Evolutionary conservation across 1,139 yeast genomes (phyloP).

Genomic region (Blastobotrys aristatus): DNA sequence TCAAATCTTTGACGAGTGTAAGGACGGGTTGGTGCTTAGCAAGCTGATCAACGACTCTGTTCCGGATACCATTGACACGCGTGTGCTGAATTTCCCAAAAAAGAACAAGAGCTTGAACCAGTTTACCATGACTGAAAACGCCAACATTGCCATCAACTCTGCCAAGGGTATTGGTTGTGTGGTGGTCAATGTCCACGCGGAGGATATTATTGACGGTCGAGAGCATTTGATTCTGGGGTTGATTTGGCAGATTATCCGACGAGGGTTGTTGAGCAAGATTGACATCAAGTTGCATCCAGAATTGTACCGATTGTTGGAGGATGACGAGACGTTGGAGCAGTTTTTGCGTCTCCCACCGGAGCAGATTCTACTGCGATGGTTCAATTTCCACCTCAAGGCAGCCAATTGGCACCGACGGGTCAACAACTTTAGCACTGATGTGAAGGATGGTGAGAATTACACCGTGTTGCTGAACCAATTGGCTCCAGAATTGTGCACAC

Average conservation of each 20-base stretch:
- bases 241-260: conserved; percentile 96
- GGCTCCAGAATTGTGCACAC: conserved; percentile 78
- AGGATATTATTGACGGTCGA: conserved; percentile 93
- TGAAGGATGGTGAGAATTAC: conserved; percentile 92
- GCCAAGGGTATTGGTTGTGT: conserved; percentile 99
- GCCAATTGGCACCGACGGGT: conserved; percentile 91
- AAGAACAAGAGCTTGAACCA: conserved; percentile 80
- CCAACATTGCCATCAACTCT: conserved; percentile 94
- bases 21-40: conserved; percentile 90
- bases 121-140: conserved; percentile 94
- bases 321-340: conserved; percentile 95
- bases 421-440: conserved; percentile 77
- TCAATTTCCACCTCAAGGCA: conserved; percentile 89
- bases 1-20: conserved; percentile 94
- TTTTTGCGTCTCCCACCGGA: conserved; percentile 96
- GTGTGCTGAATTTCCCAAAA: conserved; percentile 88
- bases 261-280: conserved; percentile 89
- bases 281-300: conserved; percentile 97
- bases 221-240: conserved; percentile 94
- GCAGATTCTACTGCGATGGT: conserved; percentile 95
- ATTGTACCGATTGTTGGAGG: conserved; percentile 87
- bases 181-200: conserved; percentile 95
- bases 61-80: conserved; percentile 96
- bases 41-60: conserved; percentile 95
- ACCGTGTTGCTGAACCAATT: conserved; percentile 84